Evolutionary conservation across 805 yeast genomes (phyloP), one percentile per base, ranked within the genome.

Genomic region (Teunomyces funiuensis): DNA sequence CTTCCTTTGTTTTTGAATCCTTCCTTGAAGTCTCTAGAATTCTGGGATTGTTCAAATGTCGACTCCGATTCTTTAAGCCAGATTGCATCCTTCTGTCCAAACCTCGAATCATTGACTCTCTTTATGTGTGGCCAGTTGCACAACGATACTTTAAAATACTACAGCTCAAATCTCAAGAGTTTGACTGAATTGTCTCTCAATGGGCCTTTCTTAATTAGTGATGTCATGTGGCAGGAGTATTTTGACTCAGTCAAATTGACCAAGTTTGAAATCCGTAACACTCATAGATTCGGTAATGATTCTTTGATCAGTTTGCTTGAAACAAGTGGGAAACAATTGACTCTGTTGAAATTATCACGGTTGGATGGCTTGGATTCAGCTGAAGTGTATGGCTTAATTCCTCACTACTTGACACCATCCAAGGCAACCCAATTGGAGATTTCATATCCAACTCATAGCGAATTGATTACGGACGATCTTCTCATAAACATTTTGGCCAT

Each of bases 81-180:
- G 48, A 79, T 93, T 28, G 89, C 90, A 0, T 72, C 95, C 0
- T 84, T 67, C 57, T 87, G 96, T 51, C 96, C 97, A 0, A 71
- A 82, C 19, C 46, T 93, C 3, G 81, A 77, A 49, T 60, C 71
- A 1, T 59, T 93, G 33, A 83, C 83, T 0, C 66, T 93, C 33
- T 80, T 81, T 44, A 91, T 90, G 97, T 91, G 98, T 69, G 99
- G 99, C 4, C 90, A 86, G 51, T 65, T 93, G 29, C 88, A 85
- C 52, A 86, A 86, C 57, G 89, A 83, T 47, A 83, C 85, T 43
- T 59, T 93, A 44, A 57, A 69, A 13, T 85, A 88, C 56, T 79
- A 76, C 45, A 74, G 78, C 4, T 66, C 78, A 7, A 82, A 86
- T 47, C 66, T 91, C 30, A 64, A 65, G 0, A 62, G 75, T 22